phyloP scores from a whole-genome alignment of 352 stramenopile species.

The Elongisporangium anandrum region DNA sequence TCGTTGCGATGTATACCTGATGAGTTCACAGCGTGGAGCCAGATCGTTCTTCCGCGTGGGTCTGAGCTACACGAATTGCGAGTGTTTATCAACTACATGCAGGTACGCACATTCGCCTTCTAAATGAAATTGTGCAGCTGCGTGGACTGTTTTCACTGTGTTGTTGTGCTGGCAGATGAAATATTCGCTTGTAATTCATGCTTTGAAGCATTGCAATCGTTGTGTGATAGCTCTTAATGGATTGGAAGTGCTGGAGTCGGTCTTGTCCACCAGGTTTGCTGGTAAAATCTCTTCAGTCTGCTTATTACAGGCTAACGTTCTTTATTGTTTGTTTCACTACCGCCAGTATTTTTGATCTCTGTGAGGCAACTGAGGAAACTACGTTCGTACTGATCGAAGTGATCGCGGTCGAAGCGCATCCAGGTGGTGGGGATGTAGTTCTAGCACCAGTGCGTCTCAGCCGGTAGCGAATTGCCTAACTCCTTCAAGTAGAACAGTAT shows the following conservation, averaged over 20 bases:
- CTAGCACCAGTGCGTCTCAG: no score
- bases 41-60: conserved; percentile 19
- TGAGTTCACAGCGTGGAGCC: conserved; percentile 27
- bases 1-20: conserved; percentile 24
- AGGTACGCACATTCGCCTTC: conserved; percentile 13
- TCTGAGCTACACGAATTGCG: conserved; percentile 15
- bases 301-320: neutral
- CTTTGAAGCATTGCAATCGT: conserved; percentile 4
- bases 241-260: neutral
- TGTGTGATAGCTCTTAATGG: conserved; percentile 4
- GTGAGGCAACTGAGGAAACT: no score
- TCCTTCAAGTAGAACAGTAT: neutral
- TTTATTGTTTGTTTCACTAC: no score
- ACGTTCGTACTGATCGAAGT: no score
- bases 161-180: conserved; percentile 2
- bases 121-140: neutral
- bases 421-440: no score
- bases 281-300: neutral
- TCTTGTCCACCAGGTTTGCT: conserved; percentile 4
- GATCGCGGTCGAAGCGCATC: no score
- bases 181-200: conserved; percentile 9
- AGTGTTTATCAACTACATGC: conserved; percentile 22
- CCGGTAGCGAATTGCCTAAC: no score
- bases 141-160: neutral
- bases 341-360: no score